These are phyloP conservation scores for Alternaria burnsii DNA, from an alignment of 2,329 filamentous ascomycete genomes.

Conservation along the genomic window DNA sequence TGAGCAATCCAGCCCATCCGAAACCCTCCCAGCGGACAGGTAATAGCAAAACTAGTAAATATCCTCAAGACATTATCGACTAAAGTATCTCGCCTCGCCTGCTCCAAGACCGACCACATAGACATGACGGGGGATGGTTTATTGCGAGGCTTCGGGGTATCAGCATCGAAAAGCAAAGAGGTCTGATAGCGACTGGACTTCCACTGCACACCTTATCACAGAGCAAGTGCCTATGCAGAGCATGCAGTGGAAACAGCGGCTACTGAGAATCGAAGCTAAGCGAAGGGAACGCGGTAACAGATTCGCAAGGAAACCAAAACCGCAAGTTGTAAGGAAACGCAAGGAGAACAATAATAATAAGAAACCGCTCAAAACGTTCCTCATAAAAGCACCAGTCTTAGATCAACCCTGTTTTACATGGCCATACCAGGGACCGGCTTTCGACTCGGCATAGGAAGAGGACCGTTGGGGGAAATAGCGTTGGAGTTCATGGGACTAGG, in stretches of 20 bases:
- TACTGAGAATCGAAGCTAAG: conserved; percentile 18
- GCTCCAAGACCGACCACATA: background rate
- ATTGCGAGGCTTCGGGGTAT: conserved; percentile 25
- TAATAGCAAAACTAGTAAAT: conserved; percentile 22
- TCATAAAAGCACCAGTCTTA: conserved; percentile 30
- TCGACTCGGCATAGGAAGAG: conserved; percentile 47
- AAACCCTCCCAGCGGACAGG: conserved; percentile 28
- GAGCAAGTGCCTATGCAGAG: background rate
- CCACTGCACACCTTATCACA: background rate
- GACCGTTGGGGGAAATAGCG: conserved; percentile 5
- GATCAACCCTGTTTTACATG: conserved; percentile 36
- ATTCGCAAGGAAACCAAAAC: conserved; percentile 8
- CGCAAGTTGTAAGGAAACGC: conserved; percentile 6
- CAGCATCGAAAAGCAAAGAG: conserved; percentile 26
- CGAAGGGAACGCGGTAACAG: conserved; percentile 16
- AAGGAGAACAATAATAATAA: conserved; percentile 19
- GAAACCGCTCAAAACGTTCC: conserved; percentile 31
- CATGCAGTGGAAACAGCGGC: background rate
- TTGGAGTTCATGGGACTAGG: conserved; percentile 51
- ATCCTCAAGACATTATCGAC: conserved; percentile 42
- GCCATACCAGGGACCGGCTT: conserved; percentile 60
- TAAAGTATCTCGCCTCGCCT: conserved; percentile 13
- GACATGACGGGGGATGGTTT: background rate
- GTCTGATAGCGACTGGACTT: conserved; percentile 5
- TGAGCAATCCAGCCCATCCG: conserved; percentile 21